Evolutionary conservation across 768 basidiomycete genomes (phyloP), one percentile per base, ranked within the genome.

Genomic region (Pisolithus orientalis): DNA sequence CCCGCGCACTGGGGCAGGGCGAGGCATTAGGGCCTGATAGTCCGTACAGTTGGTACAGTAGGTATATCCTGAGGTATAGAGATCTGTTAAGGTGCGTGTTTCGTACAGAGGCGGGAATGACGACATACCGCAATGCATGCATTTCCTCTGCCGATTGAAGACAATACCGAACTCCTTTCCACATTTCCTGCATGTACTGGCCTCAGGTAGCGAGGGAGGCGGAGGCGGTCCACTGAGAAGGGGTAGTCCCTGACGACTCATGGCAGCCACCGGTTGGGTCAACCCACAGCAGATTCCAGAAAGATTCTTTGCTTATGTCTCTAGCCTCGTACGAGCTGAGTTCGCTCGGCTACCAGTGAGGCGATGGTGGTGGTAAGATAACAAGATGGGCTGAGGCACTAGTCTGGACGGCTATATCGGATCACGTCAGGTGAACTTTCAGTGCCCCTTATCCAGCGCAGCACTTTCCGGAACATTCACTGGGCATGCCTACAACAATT

Each of bases 11-110:
- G 77, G 77, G 7, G 61, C 56, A 25, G 60, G 56, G 7, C 85
- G 75, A n/a, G 88, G 88, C 81, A 88, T 81, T 39, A 91, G 73
- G 1, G 86, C 89, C 61, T 84, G 84, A 64, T 78, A 89, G 61
- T 90, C 88, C 2, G 82, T 74, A 65, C 89, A 91, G 40, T 76
- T 80, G 37, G 80, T 75, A 62, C 89, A 91, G 62, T 87, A 90
- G 5, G 72, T 67, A 65, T 81, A 86, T 31, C 88, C 88, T 90
- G 59, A 17, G 29, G 27, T 7, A 24, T 24, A 1, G 10, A 56
- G 34, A 38, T 32, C 21, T 21, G 50, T 42, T 9, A 24, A 8
- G n/a, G 45, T n/a, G 14, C 16, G 5, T 10, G 48, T 28, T 13
- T 6, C 11, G 24, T 39, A 40, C n/a, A 5, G 9, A 32, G 16